Conservation (phyloP, 23 red algal genomes). For the Rhodosorus marinus region DNA sequence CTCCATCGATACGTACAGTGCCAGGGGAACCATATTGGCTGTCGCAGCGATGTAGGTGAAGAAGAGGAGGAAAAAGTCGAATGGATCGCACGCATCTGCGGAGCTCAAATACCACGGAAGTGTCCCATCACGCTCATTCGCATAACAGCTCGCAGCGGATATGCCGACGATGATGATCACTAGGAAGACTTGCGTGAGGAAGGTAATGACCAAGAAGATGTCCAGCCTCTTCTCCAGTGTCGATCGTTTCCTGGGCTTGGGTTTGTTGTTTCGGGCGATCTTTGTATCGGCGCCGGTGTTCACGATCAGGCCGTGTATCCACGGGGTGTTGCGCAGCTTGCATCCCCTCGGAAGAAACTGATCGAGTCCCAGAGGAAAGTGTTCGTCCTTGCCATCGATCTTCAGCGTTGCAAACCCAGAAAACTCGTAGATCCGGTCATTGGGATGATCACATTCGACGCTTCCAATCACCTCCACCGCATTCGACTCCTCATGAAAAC, state of each 20-base stretch:
- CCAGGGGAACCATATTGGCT: slow-evolving; percentile 57
- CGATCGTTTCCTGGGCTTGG: slow-evolving; percentile 3
- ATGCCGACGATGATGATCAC: no score
- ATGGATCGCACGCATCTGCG: slow-evolving; percentile 11
- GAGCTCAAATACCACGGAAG: no score
- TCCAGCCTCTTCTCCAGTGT: slow-evolving; percentile 11
- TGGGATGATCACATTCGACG: slow-evolving; percentile 72
- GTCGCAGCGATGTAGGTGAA: slow-evolving; percentile 72
- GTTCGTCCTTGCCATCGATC: neutral
- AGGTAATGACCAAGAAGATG: neutral
- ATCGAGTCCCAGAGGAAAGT: neutral
- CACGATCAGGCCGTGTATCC: slow-evolving; percentile 3
- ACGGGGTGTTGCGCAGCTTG: slow-evolving; percentile 6
- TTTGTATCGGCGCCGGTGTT: slow-evolving; percentile 6
- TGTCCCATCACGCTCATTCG: neutral
- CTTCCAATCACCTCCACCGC: neutral
- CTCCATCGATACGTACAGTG: slow-evolving; percentile 79
- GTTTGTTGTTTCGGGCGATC: slow-evolving; percentile 5
- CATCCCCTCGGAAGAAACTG: neutral
- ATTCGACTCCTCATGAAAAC: neutral
- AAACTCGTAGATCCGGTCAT: slow-evolving; percentile 68
- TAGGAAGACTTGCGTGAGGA: neutral
- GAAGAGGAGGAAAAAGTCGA: slow-evolving; percentile 22
- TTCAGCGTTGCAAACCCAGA: slow-evolving; percentile 12
- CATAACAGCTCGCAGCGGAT: no score